These are phyloP conservation scores for Shiraia sp. DNA, from an alignment of 2,329 filamentous ascomycete genomes.

Conservation along the genomic window DNA sequence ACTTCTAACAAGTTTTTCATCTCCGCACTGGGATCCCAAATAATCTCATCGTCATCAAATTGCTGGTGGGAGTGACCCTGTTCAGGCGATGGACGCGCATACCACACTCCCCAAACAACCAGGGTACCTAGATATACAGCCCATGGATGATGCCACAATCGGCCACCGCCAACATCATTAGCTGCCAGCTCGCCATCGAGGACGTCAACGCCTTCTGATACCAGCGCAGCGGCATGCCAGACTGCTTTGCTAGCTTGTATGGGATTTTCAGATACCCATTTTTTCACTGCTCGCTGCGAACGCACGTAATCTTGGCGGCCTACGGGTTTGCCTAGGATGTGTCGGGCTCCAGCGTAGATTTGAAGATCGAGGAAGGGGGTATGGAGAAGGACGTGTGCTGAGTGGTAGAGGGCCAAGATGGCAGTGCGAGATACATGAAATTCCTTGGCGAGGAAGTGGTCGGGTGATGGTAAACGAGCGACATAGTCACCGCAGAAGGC, in stretches of 20 bases:
- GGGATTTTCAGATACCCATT: conserved; percentile 49
- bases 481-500: conserved; percentile 50
- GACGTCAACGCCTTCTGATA: conserved; percentile 55
- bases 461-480: conserved; percentile 26
- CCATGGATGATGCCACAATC: conserved; percentile 66
- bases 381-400: conserved; percentile 60
- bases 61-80: conserved; percentile 5
- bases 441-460: conserved; percentile 41
- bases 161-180: conserved; percentile 53
- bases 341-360: conserved; percentile 62
- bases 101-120: conserved; percentile 63
- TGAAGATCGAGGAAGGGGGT: conserved; percentile 65
- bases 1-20: conserved; percentile 51
- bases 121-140: conserved; percentile 63
- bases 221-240: conserved; percentile 59
- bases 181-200: conserved; percentile 41
- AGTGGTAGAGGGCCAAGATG: conserved; percentile 61
- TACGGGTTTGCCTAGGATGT: conserved; percentile 62
- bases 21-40: conserved; percentile 55
- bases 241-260: conserved; percentile 50
- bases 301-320: conserved; percentile 55
- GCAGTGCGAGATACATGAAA: conserved; percentile 56
- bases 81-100: conserved; percentile 35
- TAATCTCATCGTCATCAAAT: conserved; percentile 52
- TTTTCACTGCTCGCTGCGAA: conserved; percentile 56